Percentiles rank a stretch among this genome's conserved stretches.
Conservation (phyloP, 2,329 filamentous ascomycete species). For the Colletotrichum spinosum region DNA sequence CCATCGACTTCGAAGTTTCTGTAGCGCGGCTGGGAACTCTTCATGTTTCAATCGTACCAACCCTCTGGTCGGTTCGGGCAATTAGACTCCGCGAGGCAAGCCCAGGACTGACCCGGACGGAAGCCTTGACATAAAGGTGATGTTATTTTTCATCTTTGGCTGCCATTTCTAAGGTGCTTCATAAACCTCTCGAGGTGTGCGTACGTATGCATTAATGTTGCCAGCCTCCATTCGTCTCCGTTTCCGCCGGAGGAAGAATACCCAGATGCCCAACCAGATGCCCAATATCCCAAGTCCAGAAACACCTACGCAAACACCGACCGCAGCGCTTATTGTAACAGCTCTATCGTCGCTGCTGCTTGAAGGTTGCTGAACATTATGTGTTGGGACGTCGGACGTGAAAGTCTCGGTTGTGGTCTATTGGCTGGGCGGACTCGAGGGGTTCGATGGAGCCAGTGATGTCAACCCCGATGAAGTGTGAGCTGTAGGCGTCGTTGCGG, state of each 20-base stretch:
- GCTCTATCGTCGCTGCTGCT: not conserved
- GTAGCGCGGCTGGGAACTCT: no score
- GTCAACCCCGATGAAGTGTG: not conserved
- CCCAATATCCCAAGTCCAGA: not conserved
- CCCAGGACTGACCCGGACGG: no score
- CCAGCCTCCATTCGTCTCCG: not conserved
- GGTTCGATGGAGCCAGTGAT: not conserved
- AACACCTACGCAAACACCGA: constrained; percentile 6
- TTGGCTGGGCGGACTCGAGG: not conserved
- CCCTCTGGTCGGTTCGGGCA: no score
- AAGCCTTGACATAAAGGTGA: no score
- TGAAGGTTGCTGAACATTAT: not conserved
- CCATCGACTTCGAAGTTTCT: no score
- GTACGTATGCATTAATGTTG: no score
- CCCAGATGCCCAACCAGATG: not conserved
- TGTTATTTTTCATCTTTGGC: no score
- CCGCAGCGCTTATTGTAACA: constrained; percentile 15
- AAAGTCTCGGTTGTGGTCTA: not conserved
- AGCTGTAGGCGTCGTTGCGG: not conserved
- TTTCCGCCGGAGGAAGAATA: constrained; percentile 3
- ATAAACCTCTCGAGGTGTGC: no score
- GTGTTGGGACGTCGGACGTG: not conserved
- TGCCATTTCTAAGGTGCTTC: no score
- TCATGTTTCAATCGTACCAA: no score
- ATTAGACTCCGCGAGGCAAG: no score